Evolutionary conservation across 2,329 filamentous ascomycete genomes (phyloP).

Genomic region (Zymoseptoria brevis): DNA sequence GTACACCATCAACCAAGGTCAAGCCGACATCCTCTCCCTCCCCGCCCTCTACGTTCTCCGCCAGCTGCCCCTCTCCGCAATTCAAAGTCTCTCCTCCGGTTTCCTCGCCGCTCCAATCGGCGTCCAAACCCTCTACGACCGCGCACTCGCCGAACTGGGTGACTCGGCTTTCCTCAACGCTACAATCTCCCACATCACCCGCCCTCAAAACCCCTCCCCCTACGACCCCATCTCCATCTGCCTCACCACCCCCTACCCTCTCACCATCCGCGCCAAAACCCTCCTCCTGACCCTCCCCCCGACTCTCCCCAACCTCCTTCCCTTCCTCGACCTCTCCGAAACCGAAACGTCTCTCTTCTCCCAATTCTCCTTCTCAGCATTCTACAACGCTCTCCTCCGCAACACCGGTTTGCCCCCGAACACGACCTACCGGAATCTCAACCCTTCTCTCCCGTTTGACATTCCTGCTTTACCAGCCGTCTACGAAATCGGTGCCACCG

Average conservation of each 20-base stretch:
- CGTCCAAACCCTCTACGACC: neutral
- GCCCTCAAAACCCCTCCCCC: constrained; percentile 3
- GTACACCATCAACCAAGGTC: constrained; percentile 37
- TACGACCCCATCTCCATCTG: constrained; percentile 20
- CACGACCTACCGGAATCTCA: constrained; percentile 12
- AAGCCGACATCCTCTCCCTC: constrained; percentile 38
- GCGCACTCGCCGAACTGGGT: constrained; percentile 15
- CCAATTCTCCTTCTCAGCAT: constrained; percentile 30
- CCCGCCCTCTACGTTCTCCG: constrained; percentile 44
- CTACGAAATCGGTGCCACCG: constrained; percentile 4
- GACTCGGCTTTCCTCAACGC: constrained; percentile 24
- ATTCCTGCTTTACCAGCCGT: constrained; percentile 14
- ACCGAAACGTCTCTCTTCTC: constrained; percentile 33
- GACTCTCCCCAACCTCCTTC: constrained; percentile 27
- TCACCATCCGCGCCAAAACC: constrained; percentile 33
- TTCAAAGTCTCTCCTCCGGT: neutral
- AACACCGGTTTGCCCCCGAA: constrained; percentile 16
- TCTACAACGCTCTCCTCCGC: constrained; percentile 15
- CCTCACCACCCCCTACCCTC: constrained; percentile 26
- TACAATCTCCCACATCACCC: constrained; percentile 14
- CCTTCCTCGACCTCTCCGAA: constrained; percentile 30
- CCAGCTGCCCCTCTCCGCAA: constrained; percentile 7
- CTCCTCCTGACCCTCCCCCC: constrained; percentile 39
- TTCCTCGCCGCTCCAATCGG: too few relatives aligned
- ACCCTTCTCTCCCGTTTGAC: constrained; percentile 6